Evolutionary conservation across 2,329 filamentous ascomycete species (phyloP).

Genomic region (Diplocarpon rosae): DNA sequence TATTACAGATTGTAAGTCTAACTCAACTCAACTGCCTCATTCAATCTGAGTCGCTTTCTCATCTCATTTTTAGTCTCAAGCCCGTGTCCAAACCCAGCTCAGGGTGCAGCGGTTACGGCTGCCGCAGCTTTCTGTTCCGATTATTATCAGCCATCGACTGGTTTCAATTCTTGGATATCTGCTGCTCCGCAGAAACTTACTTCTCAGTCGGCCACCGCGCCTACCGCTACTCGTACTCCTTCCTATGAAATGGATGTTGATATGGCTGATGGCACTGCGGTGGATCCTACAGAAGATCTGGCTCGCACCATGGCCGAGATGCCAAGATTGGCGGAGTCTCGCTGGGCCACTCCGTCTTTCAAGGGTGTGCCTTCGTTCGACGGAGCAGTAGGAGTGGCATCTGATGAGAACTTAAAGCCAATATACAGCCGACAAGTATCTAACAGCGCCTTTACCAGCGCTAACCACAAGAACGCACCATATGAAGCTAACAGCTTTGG

Average conservation of each 20-base stretch:
- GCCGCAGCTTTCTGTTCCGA: background rate
- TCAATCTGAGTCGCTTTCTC: no score
- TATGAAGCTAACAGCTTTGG: background rate
- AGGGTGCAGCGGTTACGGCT: background rate
- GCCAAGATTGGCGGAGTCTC: background rate
- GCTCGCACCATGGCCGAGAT: background rate
- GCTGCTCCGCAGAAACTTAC: background rate
- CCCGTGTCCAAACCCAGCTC: no score
- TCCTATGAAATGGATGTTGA: background rate
- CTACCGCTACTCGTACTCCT: background rate
- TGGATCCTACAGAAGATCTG: slow-evolving; percentile 42
- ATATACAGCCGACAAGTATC: background rate
- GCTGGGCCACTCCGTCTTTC: background rate
- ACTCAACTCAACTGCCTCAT: no score
- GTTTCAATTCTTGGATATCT: background rate
- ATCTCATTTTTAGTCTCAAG: no score
- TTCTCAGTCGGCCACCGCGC: background rate
- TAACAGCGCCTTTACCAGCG: background rate
- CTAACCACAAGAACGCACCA: background rate
- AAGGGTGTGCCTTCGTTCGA: background rate
- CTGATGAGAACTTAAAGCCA: background rate
- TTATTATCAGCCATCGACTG: background rate
- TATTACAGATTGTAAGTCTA: no score
- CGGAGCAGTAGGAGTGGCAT: no score
- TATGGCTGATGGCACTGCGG: slow-evolving; percentile 32